Evolutionary conservation across 768 basidiomycete genomes (phyloP), one percentile per base, ranked within the genome.

Genomic region (Galerina sulciceps): DNA sequence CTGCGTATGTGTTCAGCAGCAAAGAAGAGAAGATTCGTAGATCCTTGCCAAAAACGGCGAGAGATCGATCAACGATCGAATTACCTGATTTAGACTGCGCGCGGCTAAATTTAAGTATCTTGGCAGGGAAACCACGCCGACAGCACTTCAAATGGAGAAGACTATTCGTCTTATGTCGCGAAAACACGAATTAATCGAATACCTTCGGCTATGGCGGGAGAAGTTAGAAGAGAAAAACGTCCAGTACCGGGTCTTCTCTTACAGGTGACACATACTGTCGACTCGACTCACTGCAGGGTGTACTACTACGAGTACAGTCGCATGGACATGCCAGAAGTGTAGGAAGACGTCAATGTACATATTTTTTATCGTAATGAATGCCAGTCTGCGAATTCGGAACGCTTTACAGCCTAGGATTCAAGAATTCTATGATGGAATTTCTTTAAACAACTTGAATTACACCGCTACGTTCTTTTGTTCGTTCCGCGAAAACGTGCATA

Each of bases 1-100:
- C 22, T 50, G 46, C 34, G 35, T 35, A 26, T 31, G 37, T 36
- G 23, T 36, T 23, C 41, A 37, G 17, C 36, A 36, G 55, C 10
- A 17, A 45, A 45, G 57, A 42, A 52, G 15, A 47, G 38, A 62
- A 62, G 60, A 64, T 64, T 64, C 60, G 51, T 59, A 67, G 66
- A 67, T 67, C 64, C 60, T 38, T 59, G 37, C 66, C 61, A 57
- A 62, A 67, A 41, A 42, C 44, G 58, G 66, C 37, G 63, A 42
- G n/a, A 58, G 59, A 67, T 67, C 60, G 62, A 67, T 65, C 63
- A 37, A 54, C n/a, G 47, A 66, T 64, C 57, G 58, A 55, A 40
- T 23, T 49, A 36, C 41, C 59, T 58, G 50, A 48, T 41, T 54
- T 60, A 58, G 55, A 58, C 52, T 44, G 35, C 53, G 59, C 42